These are phyloP conservation scores for Solanum tarapatanum DNA, from an alignment of 257 asterid genomes.

Conservation along the genomic window DNA sequence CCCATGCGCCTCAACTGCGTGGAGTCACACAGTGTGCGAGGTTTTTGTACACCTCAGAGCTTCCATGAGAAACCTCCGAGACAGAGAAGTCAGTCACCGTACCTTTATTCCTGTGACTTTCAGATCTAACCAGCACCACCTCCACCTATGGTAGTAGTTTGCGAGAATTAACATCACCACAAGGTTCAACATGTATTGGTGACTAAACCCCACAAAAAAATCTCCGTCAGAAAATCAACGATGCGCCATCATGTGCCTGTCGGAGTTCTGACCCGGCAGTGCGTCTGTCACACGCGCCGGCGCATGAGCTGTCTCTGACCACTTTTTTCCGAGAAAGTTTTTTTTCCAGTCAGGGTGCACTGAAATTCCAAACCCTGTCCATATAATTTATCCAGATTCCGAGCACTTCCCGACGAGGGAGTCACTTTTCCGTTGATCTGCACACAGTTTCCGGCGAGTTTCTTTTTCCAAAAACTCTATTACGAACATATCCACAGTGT, in stretches of 20 bases:
- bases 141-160: not conserved
- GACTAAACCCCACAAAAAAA: not conserved
- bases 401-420: not conserved
- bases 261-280: not conserved
- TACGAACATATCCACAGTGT: not conserved
- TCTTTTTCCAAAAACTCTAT: not conserved
- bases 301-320: not conserved
- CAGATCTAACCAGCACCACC: not conserved
- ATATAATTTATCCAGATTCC: not conserved
- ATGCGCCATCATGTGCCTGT: not conserved
- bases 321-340: not conserved
- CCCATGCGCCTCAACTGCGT: not conserved
- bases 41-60: not conserved
- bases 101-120: not conserved
- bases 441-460: not conserved
- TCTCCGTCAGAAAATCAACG: not conserved
- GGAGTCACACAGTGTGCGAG: not conserved
- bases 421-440: not conserved
- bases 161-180: not conserved
- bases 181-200: not conserved
- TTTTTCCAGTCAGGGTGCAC: not conserved
- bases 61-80: not conserved
- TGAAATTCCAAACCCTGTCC: not conserved
- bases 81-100: not conserved
- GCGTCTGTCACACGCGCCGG: not conserved